Evolutionary conservation across 2,329 filamentous ascomycete genomes (phyloP).

Genomic region (Sarocladium strictum): DNA sequence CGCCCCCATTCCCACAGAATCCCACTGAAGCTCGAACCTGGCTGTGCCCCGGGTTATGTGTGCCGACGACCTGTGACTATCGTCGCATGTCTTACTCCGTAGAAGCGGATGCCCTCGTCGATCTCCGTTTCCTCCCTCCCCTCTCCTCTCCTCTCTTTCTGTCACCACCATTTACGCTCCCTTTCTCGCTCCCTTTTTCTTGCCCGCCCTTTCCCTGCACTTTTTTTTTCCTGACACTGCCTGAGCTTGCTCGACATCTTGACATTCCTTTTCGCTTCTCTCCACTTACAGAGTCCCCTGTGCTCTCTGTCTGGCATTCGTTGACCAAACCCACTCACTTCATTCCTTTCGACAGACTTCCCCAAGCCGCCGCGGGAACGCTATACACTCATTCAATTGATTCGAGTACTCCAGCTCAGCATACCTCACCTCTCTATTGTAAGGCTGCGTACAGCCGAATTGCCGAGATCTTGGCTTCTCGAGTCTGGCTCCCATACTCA

Average conservation of each 20-base stretch:
- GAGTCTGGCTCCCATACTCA: too few relatives aligned
- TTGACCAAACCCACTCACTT: constrained; percentile 5
- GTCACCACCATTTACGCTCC: constrained; percentile 11
- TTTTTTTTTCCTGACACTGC: constrained; percentile 13
- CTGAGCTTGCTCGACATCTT: constrained; percentile 6
- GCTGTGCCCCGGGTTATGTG: neutral
- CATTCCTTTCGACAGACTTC: neutral
- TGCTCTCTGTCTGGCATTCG: constrained; percentile 8
- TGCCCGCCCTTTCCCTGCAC: constrained; percentile 14
- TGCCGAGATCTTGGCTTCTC: neutral
- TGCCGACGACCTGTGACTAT: neutral
- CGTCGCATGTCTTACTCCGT: constrained; percentile 8
- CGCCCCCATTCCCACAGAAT: neutral
- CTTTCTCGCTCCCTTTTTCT: constrained; percentile 12
- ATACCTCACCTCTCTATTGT: neutral
- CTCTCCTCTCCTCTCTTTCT: constrained; percentile 9
- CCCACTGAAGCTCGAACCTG: constrained; percentile 7
- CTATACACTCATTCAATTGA: constrained; percentile 5
- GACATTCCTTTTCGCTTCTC: constrained; percentile 1
- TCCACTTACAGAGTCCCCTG: neutral
- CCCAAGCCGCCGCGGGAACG: neutral
- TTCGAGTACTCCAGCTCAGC: constrained; percentile 4
- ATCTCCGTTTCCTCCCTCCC: constrained; percentile 12
- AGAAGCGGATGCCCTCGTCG: constrained; percentile 8
- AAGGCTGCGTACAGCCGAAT: neutral